Conservation (phyloP, 176 grass and related monocot species). For the Rhynchospora pubera region DNA sequence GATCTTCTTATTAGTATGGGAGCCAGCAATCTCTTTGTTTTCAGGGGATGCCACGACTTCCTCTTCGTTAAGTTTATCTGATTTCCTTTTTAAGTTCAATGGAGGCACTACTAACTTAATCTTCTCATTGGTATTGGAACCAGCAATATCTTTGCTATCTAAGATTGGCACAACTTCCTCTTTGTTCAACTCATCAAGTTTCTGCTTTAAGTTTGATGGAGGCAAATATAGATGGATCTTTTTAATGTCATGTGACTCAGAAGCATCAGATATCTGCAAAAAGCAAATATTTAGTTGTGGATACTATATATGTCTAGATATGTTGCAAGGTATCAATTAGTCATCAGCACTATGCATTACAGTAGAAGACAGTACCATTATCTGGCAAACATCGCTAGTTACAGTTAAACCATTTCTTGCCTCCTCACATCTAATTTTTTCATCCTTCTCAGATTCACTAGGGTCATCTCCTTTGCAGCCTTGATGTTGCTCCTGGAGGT, state of each 20-base stretch:
- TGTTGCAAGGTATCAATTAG: neutral
- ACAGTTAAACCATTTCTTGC: neutral
- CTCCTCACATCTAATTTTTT: neutral
- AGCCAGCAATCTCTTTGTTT: conserved; percentile 3
- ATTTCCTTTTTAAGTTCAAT: neutral
- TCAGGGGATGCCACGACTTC: neutral
- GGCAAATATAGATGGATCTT: neutral
- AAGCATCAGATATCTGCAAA: neutral
- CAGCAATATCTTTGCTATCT: neutral
- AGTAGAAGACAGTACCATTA: neutral
- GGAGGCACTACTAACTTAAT: neutral
- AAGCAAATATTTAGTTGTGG: neutral
- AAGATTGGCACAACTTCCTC: neutral
- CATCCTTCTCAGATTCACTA: neutral
- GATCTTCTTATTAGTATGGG: neutral
- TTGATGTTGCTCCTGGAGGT: neutral
- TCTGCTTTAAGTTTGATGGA: neutral
- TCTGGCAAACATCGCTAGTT: neutral
- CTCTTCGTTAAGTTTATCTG: neutral
- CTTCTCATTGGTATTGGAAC: neutral
- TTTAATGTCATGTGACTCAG: neutral
- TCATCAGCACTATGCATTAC: neutral
- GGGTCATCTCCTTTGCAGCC: neutral
- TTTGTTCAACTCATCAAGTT: neutral
- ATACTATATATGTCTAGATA: neutral